Percentiles rank a stretch among this genome's conserved stretches.
Evolutionary conservation across 1,284 basidiomycete species (phyloP).

Genomic region (Melampsora larici-populina): DNA sequence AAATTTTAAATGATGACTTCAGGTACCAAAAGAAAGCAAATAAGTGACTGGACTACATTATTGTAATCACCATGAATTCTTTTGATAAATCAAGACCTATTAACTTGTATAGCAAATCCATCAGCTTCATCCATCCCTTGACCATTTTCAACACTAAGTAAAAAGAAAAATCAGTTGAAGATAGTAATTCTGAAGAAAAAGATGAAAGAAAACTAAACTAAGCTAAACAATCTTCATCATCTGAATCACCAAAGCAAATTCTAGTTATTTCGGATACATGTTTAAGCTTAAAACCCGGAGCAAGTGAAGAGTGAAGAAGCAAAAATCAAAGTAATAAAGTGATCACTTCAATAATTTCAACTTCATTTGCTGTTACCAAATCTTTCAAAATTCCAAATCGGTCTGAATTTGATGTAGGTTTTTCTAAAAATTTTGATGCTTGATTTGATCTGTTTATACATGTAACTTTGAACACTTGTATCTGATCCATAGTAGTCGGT

Average conservation of each 20-base stretch:
- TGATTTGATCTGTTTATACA: constrained; percentile 46
- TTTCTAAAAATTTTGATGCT: constrained; percentile 45
- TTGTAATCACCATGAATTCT: constrained; percentile 37
- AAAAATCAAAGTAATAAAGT: constrained; percentile 23
- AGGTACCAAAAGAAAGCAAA: not conserved
- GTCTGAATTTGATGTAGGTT: constrained; percentile 45
- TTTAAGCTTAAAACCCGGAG: constrained; percentile 23
- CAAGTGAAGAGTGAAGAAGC: constrained; percentile 1
- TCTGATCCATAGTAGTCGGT: too few relatives aligned
- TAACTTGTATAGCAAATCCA: constrained; percentile 20
- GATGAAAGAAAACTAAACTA: constrained; percentile 5
- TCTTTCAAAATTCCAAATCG: constrained; percentile 30
- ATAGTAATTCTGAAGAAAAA: not conserved
- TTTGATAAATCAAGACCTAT: constrained; percentile 12
- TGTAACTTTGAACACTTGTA: constrained; percentile 49
- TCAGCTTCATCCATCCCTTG: constrained; percentile 36
- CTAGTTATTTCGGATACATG: constrained; percentile 16
- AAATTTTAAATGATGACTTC: not conserved
- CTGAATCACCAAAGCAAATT: constrained; percentile 26
- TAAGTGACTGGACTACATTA: constrained; percentile 18
- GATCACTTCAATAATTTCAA: constrained; percentile 12
- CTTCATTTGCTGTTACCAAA: constrained; percentile 25
- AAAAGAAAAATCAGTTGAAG: not conserved
- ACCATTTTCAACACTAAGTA: constrained; percentile 19
- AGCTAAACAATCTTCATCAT: constrained; percentile 4